Conservation (phyloP, 73 alveolate species). For the Paraurostyla sp. region DNA sequence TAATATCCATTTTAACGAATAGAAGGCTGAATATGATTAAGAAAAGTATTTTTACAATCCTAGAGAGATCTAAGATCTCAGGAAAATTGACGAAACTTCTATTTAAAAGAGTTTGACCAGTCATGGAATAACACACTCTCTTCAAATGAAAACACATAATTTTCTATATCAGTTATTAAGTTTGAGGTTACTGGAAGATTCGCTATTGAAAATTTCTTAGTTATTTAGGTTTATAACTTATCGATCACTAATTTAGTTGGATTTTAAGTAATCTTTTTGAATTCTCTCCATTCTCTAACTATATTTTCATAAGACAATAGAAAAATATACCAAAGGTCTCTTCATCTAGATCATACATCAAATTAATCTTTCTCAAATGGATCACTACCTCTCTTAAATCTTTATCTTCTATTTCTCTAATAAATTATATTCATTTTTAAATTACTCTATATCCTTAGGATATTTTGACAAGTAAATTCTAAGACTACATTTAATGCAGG, state of each 20-base stretch:
- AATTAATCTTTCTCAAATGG: neutral
- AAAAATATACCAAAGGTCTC: constrained; percentile 16
- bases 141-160: constrained; percentile 55
- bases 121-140: constrained; percentile 13
- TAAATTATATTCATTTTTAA: neutral
- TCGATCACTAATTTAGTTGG: neutral
- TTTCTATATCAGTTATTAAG: neutral
- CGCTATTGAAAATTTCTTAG: constrained; percentile 20
- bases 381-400: neutral
- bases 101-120: neutral
- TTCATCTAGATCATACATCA: constrained; percentile 40
- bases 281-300: constrained; percentile 42
- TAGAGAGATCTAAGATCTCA: constrained; percentile 22
- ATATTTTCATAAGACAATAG: no score
- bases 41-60: neutral
- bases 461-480: neutral
- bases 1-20: neutral
- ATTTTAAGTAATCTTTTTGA: neutral
- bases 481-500: constrained; percentile 63
- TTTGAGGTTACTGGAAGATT: constrained; percentile 42
- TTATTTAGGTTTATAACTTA: neutral
- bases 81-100: neutral
- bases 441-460: neutral
- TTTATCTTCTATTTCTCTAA: neutral
- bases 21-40: neutral